These are phyloP conservation scores for Ilex asprella DNA, from an alignment of 257 asterid genomes.

Conservation along the genomic window DNA sequence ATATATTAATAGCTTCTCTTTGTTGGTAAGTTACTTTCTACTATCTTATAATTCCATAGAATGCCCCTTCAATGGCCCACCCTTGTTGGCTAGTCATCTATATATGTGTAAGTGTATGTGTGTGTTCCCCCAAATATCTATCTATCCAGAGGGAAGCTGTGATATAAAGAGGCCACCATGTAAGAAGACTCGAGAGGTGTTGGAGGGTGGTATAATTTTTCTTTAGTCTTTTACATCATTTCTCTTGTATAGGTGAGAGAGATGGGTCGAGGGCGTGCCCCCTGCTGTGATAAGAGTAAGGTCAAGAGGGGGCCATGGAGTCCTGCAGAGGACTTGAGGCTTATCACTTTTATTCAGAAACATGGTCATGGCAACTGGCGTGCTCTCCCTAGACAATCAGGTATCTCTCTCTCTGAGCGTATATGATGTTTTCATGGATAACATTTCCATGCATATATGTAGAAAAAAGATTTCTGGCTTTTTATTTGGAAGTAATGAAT, in stretches of 20 bases:
- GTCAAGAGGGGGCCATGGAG: constrained; percentile 7
- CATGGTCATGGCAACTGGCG: background rate
- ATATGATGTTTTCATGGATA: too few species aligned
- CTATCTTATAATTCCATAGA: too few species aligned
- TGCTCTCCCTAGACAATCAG: background rate
- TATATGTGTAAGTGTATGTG: too few species aligned
- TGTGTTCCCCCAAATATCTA: background rate
- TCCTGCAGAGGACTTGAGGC: background rate
- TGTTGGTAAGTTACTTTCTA: too few species aligned
- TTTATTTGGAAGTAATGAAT: too few species aligned
- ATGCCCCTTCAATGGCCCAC: too few species aligned
- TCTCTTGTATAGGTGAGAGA: background rate
- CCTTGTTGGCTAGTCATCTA: too few species aligned
- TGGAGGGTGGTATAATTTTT: constrained; percentile 1
- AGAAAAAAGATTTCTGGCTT: too few species aligned
- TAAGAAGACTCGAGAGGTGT: constrained; percentile 2
- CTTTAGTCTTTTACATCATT: background rate
- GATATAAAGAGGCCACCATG: constrained; percentile 14
- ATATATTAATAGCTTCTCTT: too few species aligned
- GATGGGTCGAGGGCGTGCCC: constrained; percentile 60
- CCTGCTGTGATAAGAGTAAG: constrained; percentile 64
- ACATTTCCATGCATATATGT: too few species aligned
- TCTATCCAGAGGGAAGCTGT: constrained; percentile 16
- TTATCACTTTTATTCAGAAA: background rate
- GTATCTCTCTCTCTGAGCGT: background rate